Evolutionary conservation across 139 green algal genomes (phyloP), one percentile per base, ranked within the genome.

Genomic region (Mesotaenium endlicherianum): DNA sequence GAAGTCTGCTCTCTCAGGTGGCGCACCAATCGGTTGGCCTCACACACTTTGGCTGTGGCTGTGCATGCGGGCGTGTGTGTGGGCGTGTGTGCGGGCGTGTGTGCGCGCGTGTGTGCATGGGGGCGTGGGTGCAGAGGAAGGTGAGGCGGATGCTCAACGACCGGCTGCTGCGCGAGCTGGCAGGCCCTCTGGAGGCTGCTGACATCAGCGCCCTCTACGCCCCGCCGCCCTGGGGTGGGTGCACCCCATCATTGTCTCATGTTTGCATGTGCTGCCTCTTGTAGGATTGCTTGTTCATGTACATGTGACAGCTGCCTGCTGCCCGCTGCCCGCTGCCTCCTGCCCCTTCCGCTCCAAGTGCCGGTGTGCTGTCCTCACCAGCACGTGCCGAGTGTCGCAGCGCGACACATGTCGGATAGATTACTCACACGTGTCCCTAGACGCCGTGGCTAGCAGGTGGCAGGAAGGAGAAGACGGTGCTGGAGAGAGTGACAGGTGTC

Each of bases 161-260:
- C 11, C 2, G 42, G 44, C 50, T 87, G 74, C 42, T 87, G 2
- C 57, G 45, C 43, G 82, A 87, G 17, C 26, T 87, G 74, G 74
- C 82, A 26, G 82, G 82, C 14, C 82, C 82, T 31, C 49, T 87
- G 4, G 79, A 87, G 42, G 82, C 78, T 1, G 30, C 58, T 0
- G 40, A 82, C 20, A 87, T 87, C 30, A 49, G 16, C 31, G 41
- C 39, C 8, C 82, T 87, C 76, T 87, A 72, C 79, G 74, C 58
- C 16, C 82, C 82, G 31, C 82, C 82, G 30, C 82, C 82, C 5
- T 87, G 80, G 80, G 80, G 80, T 85, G 70, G 3, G 44, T 85
- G 17, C 67, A 31, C 34, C 34, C 30, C 20, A 17, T 75, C 34
- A 75, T 57, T 75, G 17, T 60, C 30, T 75, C 67, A 20, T 53